Percentiles rank a stretch among this genome's conserved stretches.
phyloP scores from a whole-genome alignment of 805 yeast genomes.

The Kurtzmaniella cleridarum region DNA sequence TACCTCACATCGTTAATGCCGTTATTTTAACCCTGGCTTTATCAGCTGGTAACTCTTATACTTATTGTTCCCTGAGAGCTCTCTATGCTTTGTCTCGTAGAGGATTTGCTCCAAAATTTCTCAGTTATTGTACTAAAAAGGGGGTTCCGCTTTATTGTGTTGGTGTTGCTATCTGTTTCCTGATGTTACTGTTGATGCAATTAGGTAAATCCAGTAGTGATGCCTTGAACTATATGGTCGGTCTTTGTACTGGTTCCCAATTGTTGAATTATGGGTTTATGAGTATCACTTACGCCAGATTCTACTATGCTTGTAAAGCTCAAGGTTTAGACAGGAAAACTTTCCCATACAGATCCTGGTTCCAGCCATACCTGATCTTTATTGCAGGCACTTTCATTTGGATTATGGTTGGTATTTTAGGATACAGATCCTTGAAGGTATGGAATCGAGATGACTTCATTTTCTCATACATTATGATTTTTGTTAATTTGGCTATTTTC shows the following conservation, averaged over 20 bases:
- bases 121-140: conserved; percentile 45
- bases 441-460: conserved; percentile 63
- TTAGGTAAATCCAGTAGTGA: conserved; percentile 21
- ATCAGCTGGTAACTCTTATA: conserved; percentile 28
- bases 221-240: conserved; percentile 42
- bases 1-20: conserved; percentile 34
- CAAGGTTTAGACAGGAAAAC: conserved; percentile 34
- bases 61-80: conserved; percentile 26
- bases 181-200: conserved; percentile 27
- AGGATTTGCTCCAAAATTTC: conserved; percentile 32
- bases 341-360: conserved; percentile 40
- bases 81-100: conserved; percentile 32
- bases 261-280: conserved; percentile 43
- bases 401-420: conserved; percentile 52
- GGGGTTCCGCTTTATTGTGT: conserved; percentile 71
- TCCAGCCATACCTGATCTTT: conserved; percentile 34
- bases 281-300: conserved; percentile 37
- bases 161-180: conserved; percentile 18
- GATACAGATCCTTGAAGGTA: conserved; percentile 67
- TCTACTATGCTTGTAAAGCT: conserved; percentile 34
- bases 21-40: conserved; percentile 36
- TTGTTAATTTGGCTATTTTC: conserved; percentile 32
- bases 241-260: conserved; percentile 43
- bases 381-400: conserved; percentile 26
- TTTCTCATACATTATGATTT: conserved; percentile 69